A percentile compares a stretch with the other conserved stretches of the same genome.
Evolutionary conservation across 345 rosid genomes (phyloP).

Genomic region (Boechera retrofracta): DNA sequence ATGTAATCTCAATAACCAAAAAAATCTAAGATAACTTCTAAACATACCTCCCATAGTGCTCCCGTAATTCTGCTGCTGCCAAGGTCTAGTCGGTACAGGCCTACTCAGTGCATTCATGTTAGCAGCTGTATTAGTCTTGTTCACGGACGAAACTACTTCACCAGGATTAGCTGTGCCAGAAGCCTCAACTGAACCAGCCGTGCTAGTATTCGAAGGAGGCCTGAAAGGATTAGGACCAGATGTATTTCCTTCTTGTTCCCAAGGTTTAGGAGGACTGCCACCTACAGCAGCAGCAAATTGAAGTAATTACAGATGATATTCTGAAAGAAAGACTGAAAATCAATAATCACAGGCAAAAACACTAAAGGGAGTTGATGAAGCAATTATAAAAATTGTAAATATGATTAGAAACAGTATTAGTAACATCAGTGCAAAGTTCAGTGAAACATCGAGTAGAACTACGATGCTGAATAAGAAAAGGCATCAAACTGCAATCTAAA

Average conservation of each 20-base stretch:
- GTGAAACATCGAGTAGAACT: background rate
- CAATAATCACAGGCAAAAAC: background rate
- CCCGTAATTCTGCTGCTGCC: constrained; percentile 85
- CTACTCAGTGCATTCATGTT: constrained; percentile 62
- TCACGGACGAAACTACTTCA: constrained; percentile 62
- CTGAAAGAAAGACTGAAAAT: constrained; percentile 7
- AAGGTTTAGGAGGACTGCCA: constrained; percentile 87
- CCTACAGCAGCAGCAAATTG: constrained; percentile 43
- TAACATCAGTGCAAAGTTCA: background rate
- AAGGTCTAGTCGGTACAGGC: constrained; percentile 86
- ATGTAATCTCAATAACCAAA: background rate
- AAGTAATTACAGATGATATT: background rate
- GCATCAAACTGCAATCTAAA: constrained; percentile 4
- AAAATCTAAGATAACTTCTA: constrained; percentile 15
- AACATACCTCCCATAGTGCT: constrained; percentile 58
- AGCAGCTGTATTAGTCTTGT: constrained; percentile 49
- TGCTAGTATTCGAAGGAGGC: constrained; percentile 86
- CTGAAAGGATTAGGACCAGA: constrained; percentile 88
- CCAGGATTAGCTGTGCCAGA: constrained; percentile 95
- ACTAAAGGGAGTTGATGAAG: constrained; percentile 4
- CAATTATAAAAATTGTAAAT: background rate
- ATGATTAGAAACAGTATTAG: background rate
- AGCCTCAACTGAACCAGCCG: constrained; percentile 90
- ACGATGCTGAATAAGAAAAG: background rate
- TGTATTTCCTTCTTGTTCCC: constrained; percentile 80